Evolutionary conservation across 2,329 filamentous ascomycete species (phyloP).

Genomic region (Hymenoscyphus infarciens): DNA sequence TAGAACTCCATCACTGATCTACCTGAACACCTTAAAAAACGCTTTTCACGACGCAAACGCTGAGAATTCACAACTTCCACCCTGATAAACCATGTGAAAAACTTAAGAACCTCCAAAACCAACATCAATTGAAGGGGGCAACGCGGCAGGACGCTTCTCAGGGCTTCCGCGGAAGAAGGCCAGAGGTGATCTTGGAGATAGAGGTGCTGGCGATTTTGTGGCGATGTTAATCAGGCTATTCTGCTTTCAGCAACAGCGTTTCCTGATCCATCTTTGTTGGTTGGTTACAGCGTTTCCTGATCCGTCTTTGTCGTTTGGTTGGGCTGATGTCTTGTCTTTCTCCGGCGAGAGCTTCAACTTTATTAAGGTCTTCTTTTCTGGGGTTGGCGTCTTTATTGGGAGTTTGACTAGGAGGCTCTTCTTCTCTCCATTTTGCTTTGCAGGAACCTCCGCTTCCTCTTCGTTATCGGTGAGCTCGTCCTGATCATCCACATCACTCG

Average conservation of each 20-base stretch:
- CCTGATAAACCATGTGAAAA: background rate
- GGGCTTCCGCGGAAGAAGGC: conserved; percentile 61
- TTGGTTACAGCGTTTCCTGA: background rate
- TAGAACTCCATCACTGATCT: background rate
- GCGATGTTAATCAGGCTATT: conserved; percentile 15
- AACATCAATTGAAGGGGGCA: conserved; percentile 28
- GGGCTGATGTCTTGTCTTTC: conserved; percentile 7
- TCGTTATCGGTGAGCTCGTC: conserved; percentile 45
- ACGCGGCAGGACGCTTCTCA: conserved; percentile 46
- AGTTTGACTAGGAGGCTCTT: conserved; percentile 75
- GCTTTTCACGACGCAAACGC: background rate
- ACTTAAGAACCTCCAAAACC: conserved; percentile 1
- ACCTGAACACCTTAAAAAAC: background rate
- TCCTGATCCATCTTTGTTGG: background rate
- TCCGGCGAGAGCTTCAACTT: conserved; percentile 24
- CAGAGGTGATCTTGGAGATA: conserved; percentile 35
- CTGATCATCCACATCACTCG: conserved; percentile 53
- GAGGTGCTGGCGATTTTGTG: conserved; percentile 17
- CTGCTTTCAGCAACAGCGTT: background rate
- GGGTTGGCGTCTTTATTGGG: conserved; percentile 41
- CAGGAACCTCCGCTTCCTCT: conserved; percentile 42
- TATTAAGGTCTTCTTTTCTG: conserved; percentile 31
- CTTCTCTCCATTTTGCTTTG: conserved; percentile 41
- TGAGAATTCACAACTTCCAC: background rate
- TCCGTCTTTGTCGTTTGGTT: background rate